Percentiles rank a stretch among this genome's conserved stretches.
These are phyloP conservation scores for Aspergillus udagawae DNA, from an alignment of 2,329 filamentous ascomycete genomes.

Conservation along the genomic window DNA sequence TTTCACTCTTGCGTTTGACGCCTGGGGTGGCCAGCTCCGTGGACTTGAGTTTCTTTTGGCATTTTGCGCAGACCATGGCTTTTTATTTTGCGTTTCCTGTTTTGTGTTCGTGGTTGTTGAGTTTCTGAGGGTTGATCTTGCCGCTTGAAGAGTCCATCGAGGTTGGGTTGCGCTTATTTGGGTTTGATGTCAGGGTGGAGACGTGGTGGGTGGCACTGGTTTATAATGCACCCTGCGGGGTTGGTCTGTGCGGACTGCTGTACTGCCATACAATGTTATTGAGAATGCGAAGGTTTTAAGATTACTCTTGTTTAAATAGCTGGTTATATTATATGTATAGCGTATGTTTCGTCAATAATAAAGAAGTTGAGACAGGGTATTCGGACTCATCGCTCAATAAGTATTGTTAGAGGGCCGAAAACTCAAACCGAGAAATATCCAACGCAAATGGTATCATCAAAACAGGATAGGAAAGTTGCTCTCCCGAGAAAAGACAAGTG, in stretches of 20 bases:
- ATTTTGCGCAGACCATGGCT: constrained; percentile 62
- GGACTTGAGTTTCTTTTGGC: constrained; percentile 57
- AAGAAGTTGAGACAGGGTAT: background rate
- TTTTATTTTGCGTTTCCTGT: background rate
- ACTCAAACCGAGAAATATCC: background rate
- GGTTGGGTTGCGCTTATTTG: background rate
- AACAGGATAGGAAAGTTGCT: background rate
- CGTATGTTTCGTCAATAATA: background rate
- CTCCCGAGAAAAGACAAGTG: background rate
- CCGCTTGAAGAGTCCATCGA: background rate
- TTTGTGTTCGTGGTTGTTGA: background rate
- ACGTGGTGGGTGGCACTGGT: background rate
- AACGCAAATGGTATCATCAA: background rate
- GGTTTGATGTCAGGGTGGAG: background rate
- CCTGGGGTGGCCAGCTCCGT: constrained; percentile 61
- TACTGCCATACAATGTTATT: background rate
- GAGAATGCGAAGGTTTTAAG: background rate
- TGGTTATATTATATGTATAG: background rate
- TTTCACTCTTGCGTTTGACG: constrained; percentile 64
- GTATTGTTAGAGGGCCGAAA: background rate
- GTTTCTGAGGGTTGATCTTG: background rate
- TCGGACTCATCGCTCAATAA: background rate
- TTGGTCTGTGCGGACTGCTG: background rate
- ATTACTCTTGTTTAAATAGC: background rate
- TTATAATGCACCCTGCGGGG: background rate